Conservation (phyloP, 805 yeast species). For the Peterozyma xylosa region DNA sequence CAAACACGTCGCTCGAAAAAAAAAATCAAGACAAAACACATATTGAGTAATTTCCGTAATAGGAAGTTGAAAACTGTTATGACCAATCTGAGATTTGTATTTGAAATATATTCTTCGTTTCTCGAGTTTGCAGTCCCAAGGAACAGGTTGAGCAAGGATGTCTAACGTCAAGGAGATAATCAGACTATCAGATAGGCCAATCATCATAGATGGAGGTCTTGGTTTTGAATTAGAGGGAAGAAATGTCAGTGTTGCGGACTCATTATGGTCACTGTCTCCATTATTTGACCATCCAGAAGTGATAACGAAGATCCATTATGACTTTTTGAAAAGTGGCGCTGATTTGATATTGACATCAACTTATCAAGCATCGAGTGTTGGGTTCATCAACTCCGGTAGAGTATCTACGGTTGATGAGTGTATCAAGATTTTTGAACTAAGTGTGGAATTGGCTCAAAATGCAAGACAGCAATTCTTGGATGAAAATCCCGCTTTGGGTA, state of each 20-base stretch:
- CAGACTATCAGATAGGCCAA: background rate
- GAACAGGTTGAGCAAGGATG: background rate
- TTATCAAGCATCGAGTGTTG: constrained; percentile 48
- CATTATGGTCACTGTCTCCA: constrained; percentile 58
- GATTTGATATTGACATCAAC: constrained; percentile 48
- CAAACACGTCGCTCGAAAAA: too few relatives aligned
- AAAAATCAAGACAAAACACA: background rate
- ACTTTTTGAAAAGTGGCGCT: constrained; percentile 47
- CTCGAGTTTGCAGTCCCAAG: too few relatives aligned
- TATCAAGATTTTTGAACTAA: constrained; percentile 11
- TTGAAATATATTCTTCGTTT: too few relatives aligned
- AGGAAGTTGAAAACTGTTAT: too few relatives aligned
- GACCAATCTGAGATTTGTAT: too few relatives aligned
- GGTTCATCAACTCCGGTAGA: constrained; percentile 22
- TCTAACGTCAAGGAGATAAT: constrained; percentile 1
- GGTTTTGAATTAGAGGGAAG: constrained; percentile 55
- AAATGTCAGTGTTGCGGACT: constrained; percentile 27
- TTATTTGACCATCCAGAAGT: constrained; percentile 34
- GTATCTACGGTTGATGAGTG: constrained; percentile 9
- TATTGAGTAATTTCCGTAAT: too few relatives aligned
- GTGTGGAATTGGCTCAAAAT: constrained; percentile 18
- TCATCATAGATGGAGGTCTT: constrained; percentile 52
- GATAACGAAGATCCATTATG: constrained; percentile 39
- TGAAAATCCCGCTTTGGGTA: background rate
- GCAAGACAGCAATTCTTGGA: constrained; percentile 13